Percentiles rank a stretch among this genome's conserved stretches.
Conservation (phyloP, 176 grass and related monocot species). For the Coix lacrymajobi region DNA sequence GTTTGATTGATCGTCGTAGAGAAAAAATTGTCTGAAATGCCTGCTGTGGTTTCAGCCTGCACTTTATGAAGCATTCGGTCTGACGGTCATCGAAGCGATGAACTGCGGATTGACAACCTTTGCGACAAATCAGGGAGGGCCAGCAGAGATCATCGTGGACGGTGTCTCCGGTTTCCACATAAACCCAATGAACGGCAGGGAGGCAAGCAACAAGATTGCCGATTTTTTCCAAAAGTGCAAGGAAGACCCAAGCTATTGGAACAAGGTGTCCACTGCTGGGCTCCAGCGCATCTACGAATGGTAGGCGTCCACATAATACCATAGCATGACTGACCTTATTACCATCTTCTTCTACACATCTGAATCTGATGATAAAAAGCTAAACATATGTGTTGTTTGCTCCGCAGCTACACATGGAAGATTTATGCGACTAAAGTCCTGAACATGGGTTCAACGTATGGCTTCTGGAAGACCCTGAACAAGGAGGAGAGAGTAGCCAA, state of each 20-base stretch:
- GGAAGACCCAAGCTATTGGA: conserved; percentile 81
- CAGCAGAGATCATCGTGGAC: conserved; percentile 90
- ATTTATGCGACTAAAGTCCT: conserved; percentile 83
- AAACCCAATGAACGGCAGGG: conserved; percentile 65
- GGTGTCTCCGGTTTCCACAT: conserved; percentile 93
- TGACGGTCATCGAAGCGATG: conserved; percentile 96
- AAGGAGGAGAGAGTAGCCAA: conserved; percentile 67
- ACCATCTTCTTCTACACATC: not conserved
- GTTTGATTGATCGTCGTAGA: not conserved
- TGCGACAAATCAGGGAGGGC: conserved; percentile 87
- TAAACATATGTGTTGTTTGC: not conserved
- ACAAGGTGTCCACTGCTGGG: conserved; percentile 75
- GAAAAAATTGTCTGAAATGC: not conserved
- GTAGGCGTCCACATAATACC: conserved; percentile 32
- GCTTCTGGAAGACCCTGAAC: conserved; percentile 84
- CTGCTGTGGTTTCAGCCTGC: conserved; percentile 69
- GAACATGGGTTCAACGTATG: conserved; percentile 81
- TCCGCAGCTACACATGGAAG: conserved; percentile 93
- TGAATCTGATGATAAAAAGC: not conserved
- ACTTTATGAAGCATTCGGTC: conserved; percentile 89
- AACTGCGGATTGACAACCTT: conserved; percentile 91
- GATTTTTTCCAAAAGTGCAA: conserved; percentile 88
- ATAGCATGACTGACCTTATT: not conserved
- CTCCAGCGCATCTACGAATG: conserved; percentile 93
- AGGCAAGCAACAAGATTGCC: conserved; percentile 70